phyloP scores from a whole-genome alignment of 2,329 filamentous ascomycete species.

The Colletotrichum agaves region DNA sequence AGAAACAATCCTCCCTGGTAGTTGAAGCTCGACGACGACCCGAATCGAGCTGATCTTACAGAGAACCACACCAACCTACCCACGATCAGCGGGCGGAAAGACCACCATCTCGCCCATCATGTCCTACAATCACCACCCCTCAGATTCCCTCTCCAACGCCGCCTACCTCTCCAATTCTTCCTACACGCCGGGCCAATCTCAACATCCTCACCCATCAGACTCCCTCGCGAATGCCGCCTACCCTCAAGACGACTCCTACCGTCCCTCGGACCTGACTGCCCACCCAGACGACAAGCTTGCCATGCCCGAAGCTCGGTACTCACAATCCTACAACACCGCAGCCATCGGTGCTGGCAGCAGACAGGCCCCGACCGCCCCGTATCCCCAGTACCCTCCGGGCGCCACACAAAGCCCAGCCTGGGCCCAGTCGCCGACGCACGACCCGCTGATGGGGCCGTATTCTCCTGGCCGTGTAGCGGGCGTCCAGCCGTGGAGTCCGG shows the following conservation, averaged over 20 bases:
- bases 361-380: conserved; percentile 6
- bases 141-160: conserved; percentile 25
- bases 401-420: conserved; percentile 6
- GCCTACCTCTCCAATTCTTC: conserved; percentile 23
- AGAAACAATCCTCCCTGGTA: not conserved
- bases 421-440: conserved; percentile 15
- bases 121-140: conserved; percentile 28
- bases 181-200: conserved; percentile 12
- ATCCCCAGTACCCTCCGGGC: conserved; percentile 13
- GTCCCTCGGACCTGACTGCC: conserved; percentile 22
- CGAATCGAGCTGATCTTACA: not conserved
- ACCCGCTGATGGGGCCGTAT: conserved; percentile 7
- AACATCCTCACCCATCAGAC: conserved; percentile 10
- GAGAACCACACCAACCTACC: not conserved
- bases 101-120: conserved; percentile 15
- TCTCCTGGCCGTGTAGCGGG: conserved; percentile 6
- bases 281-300: conserved; percentile 33
- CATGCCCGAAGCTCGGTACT: conserved; percentile 32
- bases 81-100: not conserved
- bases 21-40: not conserved
- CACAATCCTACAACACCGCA: conserved; percentile 25
- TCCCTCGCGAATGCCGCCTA: conserved; percentile 37
- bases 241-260: conserved; percentile 34
- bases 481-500: conserved; percentile 35
- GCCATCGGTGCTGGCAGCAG: not conserved